A percentile compares a stretch with the other conserved stretches of the same genome.
These are phyloP conservation scores for Alloascoidea hylecoeti DNA, from an alignment of 805 yeast species.

Conservation along the genomic window DNA sequence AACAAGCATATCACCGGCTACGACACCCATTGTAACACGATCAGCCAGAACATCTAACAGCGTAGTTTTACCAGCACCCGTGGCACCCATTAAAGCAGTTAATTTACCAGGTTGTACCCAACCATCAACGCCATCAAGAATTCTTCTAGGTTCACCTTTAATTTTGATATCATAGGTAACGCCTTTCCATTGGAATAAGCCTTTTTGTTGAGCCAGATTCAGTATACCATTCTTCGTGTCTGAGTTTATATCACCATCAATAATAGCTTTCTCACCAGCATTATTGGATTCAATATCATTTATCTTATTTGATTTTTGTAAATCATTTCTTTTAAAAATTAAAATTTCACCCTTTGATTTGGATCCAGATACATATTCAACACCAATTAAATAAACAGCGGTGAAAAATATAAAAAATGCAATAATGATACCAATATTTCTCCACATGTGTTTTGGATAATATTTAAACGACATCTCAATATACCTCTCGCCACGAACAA, in stretches of 20 bases:
- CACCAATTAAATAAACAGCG: slow-evolving; percentile 12
- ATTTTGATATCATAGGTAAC: slow-evolving; percentile 9
- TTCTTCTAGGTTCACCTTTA: slow-evolving; percentile 9
- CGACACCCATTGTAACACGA: slow-evolving; percentile 47
- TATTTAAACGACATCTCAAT: slow-evolving; percentile 14
- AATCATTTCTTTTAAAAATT: slow-evolving; percentile 11
- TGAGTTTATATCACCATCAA: neutral
- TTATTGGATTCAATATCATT: neutral
- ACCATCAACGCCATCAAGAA: slow-evolving; percentile 15
- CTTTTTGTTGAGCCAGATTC: slow-evolving; percentile 6
- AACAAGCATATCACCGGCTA: slow-evolving; percentile 40
- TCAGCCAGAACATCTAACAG: slow-evolving; percentile 45
- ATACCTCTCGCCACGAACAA: slow-evolving; percentile 39
- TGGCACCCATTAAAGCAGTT: slow-evolving; percentile 47
- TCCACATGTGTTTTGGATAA: slow-evolving; percentile 16
- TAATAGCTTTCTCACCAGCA: neutral
- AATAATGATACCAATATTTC: slow-evolving; percentile 20
- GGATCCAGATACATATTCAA: slow-evolving; percentile 18
- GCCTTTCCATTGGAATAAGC: slow-evolving; percentile 11
- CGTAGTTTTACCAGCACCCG: slow-evolving; percentile 62
- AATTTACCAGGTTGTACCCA: slow-evolving; percentile 23
- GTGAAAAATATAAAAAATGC: slow-evolving; percentile 12
- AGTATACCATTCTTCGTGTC: neutral
- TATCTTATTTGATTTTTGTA: neutral
- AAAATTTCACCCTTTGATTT: slow-evolving; percentile 20